Conservation (phyloP, 148 eudicot species). For the Fallopia convolvulus region DNA sequence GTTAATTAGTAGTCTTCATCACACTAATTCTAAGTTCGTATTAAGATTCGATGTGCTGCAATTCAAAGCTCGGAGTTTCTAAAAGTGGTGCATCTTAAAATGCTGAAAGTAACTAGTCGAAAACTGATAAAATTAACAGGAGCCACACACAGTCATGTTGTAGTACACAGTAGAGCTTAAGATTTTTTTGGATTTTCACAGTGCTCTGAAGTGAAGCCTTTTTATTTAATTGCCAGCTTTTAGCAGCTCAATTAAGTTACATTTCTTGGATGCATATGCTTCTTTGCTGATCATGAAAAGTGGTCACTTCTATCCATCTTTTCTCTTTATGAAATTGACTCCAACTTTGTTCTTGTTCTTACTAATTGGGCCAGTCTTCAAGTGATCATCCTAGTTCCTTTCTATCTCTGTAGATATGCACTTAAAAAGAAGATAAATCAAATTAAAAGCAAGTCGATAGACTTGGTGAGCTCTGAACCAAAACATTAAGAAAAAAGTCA, state of each 20-base stretch:
- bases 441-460: neutral
- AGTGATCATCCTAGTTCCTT: neutral
- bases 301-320: neutral
- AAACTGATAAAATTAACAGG: neutral
- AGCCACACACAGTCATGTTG: neutral
- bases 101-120: too few species aligned
- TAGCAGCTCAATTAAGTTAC: too few species aligned
- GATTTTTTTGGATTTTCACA: too few species aligned
- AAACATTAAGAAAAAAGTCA: too few species aligned
- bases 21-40: too few species aligned
- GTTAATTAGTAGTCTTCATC: too few species aligned
- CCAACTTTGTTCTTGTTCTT: conserved; percentile 3
- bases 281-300: neutral
- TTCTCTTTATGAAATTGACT: neutral
- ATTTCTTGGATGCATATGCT: neutral
- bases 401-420: neutral
- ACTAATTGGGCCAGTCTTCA: neutral
- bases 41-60: neutral
- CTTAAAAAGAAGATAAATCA: neutral
- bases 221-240: too few species aligned
- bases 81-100: neutral
- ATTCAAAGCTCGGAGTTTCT: neutral
- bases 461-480: too few species aligned
- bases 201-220: too few species aligned
- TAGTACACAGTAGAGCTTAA: too few species aligned